Conservation (phyloP, 2,329 filamentous ascomycete genomes). For the Diaporthe eres region DNA sequence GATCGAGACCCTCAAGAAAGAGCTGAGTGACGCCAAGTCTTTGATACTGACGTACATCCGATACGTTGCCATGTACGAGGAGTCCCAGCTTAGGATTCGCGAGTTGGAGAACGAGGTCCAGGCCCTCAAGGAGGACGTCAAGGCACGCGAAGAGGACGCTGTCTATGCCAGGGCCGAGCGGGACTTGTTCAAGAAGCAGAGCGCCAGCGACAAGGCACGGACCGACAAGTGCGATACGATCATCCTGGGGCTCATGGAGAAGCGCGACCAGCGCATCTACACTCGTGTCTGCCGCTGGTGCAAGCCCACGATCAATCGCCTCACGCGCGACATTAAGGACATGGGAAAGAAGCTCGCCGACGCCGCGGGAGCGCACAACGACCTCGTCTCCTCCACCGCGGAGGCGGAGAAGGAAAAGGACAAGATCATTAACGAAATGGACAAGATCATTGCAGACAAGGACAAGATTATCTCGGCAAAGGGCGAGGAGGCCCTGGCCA, state of each 20-base stretch:
- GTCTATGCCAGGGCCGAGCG: background rate
- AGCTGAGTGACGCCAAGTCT: background rate
- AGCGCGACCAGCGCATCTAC: background rate
- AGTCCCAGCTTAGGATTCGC: too few relatives aligned
- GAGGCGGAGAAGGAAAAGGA: background rate
- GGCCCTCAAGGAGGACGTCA: background rate
- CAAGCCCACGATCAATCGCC: background rate
- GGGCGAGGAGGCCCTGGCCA: background rate
- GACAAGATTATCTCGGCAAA: background rate
- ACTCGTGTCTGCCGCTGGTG: background rate
- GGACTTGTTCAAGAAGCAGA: background rate
- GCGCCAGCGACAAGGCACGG: background rate
- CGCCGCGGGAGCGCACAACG: background rate
- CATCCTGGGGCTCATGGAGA: background rate
- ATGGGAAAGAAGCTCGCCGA: background rate
- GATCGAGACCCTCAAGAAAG: background rate
- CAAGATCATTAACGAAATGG: background rate
- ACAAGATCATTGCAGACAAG: background rate
- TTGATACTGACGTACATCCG: background rate
- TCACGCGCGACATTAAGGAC: background rate
- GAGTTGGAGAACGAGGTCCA: background rate
- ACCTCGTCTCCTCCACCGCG: background rate
- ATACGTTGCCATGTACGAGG: background rate
- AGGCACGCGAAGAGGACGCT: background rate
- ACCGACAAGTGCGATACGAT: background rate